phyloP scores from a whole-genome alignment of 2,329 filamentous ascomycete genomes.

The Epichloe typhina region DNA sequence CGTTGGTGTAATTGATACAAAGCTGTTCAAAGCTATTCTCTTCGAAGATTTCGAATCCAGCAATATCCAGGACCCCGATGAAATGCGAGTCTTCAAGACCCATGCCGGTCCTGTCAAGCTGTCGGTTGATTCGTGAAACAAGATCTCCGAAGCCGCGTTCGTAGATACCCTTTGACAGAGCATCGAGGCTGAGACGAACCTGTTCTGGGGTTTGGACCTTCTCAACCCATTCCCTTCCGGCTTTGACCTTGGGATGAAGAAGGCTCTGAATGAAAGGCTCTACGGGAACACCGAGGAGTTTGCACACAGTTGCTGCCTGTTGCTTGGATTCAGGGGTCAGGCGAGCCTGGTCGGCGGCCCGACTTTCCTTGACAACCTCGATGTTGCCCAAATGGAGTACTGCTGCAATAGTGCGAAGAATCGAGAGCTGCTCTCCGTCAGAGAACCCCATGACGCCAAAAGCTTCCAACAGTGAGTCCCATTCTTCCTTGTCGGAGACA shows the following conservation, averaged over 20 bases:
- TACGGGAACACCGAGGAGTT: conserved; percentile 67
- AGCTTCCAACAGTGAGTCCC: conserved; percentile 79
- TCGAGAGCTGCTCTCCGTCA: conserved; percentile 67
- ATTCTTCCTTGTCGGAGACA: conserved; percentile 82
- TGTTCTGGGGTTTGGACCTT: conserved; percentile 97
- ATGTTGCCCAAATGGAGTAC: conserved; percentile 92
- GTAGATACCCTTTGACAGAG: conserved; percentile 92
- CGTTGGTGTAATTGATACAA: conserved; percentile 99
- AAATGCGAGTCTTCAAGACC: conserved; percentile 84
- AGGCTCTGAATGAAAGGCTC: conserved; percentile 82
- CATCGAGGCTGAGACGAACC: conserved; percentile 78
- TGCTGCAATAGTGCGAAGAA: conserved; percentile 77
- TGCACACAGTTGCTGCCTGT: conserved; percentile 67
- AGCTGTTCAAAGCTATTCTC: conserved; percentile 97
- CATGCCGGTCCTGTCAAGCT: conserved; percentile 75
- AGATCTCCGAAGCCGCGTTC: conserved; percentile 91
- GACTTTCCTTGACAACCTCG: conserved; percentile 76
- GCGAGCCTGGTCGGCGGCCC: conserved; percentile 80
- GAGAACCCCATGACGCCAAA: conserved; percentile 92
- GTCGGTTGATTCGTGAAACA: conserved; percentile 79
- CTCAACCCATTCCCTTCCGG: conserved; percentile 94
- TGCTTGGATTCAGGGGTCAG: conserved; percentile 62
- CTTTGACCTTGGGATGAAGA: conserved; percentile 86
- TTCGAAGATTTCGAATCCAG: conserved; percentile 97
- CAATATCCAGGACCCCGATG: conserved; percentile 96